Base-by-base conservation (phyloP, 2,329 filamentous ascomycete genomes). In the Hypoxylon sp. region DNA sequence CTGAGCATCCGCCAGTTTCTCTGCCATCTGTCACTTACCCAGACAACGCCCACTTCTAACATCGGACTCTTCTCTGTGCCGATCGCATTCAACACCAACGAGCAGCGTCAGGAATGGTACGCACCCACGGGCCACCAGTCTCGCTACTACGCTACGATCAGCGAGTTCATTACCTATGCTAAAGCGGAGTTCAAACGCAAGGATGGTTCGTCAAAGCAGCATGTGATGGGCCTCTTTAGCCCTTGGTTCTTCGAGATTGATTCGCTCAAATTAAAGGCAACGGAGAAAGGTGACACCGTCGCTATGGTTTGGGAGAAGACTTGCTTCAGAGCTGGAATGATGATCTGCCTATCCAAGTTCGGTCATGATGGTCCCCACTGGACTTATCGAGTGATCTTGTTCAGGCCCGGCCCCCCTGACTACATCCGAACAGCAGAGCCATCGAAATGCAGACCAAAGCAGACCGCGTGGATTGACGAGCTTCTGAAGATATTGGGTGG, bases 161-260 rank as follows among this genome's bases (percentile, higher is more conserved):
- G 51, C n/a, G 72, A 74, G 37, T 72, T 73, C 37, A 13, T 70
- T 11, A 29, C 42, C 10, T 74, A 70, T 31, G 72, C 72, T 1
- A 6, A 44, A 1, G 33, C 26, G 1, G 55, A 66, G 24, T 67
- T 69, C 46, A 29, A 39, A 17, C 57, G 56, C 10, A 17, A 29
- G 5, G 37, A 33, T n/a, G 29, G 13, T 1, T 26, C 3, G 1
- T 3, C 9, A 5, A 68, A 60, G 39, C 5, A 57, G 1, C 33
- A 66, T 29, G 70, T 68, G 1, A 52, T 72, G 9, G 55, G 65
- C 14, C 67, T 73, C 10, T 59, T 74, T 4, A 71, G 65, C 2
- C 72, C 72, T 0, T 74, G 70, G 72, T 72, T 73, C 64, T 70
- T 68, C 33, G 63, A 70, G 1, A 29, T 56, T 10, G 59, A 62